Percentiles rank a stretch among this genome's conserved stretches.
These are phyloP conservation scores for Ophiocordyceps unilateralis DNA, from an alignment of 2,329 filamentous ascomycete genomes.

Conservation along the genomic window DNA sequence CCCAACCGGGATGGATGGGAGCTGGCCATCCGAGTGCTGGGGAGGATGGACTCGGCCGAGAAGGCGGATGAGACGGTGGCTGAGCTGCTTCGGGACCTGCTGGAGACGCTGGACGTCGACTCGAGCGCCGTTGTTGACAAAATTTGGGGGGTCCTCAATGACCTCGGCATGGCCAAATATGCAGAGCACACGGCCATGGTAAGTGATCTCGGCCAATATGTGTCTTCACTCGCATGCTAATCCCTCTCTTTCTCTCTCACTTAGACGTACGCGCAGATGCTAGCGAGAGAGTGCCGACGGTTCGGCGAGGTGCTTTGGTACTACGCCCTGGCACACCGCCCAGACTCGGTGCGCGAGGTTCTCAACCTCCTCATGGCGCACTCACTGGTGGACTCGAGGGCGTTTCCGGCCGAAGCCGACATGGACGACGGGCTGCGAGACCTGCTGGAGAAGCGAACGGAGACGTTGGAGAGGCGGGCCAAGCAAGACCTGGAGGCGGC, in stretches of 20 bases:
- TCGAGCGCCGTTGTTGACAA: constrained; percentile 62
- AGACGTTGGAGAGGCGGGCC: constrained; percentile 55
- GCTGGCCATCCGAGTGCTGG: constrained; percentile 66
- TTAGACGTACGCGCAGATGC: constrained; percentile 67
- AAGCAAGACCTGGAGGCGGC: constrained; percentile 66
- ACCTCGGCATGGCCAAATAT: constrained; percentile 61
- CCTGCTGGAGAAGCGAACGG: constrained; percentile 54
- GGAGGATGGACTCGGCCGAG: constrained; percentile 57
- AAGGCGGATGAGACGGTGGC: constrained; percentile 59
- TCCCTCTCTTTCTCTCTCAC: constrained; percentile 15
- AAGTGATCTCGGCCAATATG: constrained; percentile 16
- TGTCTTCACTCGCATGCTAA: not conserved
- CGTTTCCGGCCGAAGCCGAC: constrained; percentile 54
- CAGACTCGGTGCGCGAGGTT: constrained; percentile 66
- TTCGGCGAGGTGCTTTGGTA: constrained; percentile 83
- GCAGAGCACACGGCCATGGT: constrained; percentile 74
- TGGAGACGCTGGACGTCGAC: constrained; percentile 45
- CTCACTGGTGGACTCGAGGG: constrained; percentile 69
- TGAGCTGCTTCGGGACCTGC: constrained; percentile 48
- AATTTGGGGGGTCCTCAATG: constrained; percentile 60
- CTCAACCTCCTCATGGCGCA: constrained; percentile 76
- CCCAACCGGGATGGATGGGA: constrained; percentile 64
- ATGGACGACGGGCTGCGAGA: constrained; percentile 56
- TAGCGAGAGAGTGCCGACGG: constrained; percentile 53
- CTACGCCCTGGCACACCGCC: constrained; percentile 70